Evolutionary conservation across 306 rosid genomes (phyloP), one percentile per base, ranked within the genome.

Genomic region (Rosa chinensis): DNA sequence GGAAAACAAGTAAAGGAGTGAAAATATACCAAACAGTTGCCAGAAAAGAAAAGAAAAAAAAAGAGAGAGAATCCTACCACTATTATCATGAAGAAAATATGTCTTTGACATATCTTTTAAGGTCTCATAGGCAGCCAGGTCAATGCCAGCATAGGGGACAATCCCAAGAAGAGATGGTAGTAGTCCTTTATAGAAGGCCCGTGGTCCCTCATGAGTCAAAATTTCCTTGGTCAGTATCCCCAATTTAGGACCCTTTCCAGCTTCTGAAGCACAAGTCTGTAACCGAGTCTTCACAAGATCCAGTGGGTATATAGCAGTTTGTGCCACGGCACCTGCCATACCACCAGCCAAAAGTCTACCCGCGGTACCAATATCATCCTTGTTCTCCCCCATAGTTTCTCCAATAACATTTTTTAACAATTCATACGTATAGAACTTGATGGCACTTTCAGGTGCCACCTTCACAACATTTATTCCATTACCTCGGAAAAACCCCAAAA

Each of bases 361-460:
- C 3, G 67, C 1, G 20, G 92, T 75, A 79, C 98, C 98, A 73
- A 94, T 66, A 84, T 86, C 93, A 32, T 73, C 85, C 82, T 92
- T 87, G 18, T 50, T 61, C 74, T 44, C 87, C 52, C 91, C 98
- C 79, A 74, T 88, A 77, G 77, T 78, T 58, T 88, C 84, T 10
- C 62, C 88, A 79, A 94, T 87, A 63, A 84, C 80, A 53, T 76
- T 79, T 77, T 94, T 94, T 78, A 92, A 72, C 92, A 86, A 85
- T 89, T 94, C 98, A 48, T 91, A 92, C 18, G 89, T 84, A 77
- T 91, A 91, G 82, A 94, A 94, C 86, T 82, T 92, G 81, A 94
- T 91, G 76, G 98, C 98, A 83, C 97, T 94, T 84, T 94, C 97
- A 43, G 95, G 98, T 74, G 98, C 96, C 76, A 94, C 98, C 88